These are phyloP conservation scores for Yamadazyma atmosphaerica DNA, from an alignment of 1,139 yeast species.

Conservation along the genomic window DNA sequence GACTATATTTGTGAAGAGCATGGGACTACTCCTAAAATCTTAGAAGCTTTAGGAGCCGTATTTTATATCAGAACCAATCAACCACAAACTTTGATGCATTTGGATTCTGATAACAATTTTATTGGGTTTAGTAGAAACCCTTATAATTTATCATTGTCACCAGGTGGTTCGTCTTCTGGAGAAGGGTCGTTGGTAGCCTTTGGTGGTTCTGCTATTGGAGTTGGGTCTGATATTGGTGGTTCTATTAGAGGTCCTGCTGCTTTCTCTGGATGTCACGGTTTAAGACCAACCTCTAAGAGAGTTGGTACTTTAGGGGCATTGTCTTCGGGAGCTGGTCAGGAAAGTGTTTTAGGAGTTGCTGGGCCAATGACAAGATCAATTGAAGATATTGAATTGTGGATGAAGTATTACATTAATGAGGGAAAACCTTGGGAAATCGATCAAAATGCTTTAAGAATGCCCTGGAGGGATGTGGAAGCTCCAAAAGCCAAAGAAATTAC, in stretches of 20 bases:
- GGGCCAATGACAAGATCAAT: constrained; percentile 66
- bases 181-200: constrained; percentile 70
- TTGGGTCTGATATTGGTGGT: constrained; percentile 82
- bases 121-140: constrained; percentile 43
- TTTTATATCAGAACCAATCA: constrained; percentile 50
- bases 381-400: constrained; percentile 63
- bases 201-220: constrained; percentile 65
- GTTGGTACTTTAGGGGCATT: constrained; percentile 51
- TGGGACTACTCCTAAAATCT: constrained; percentile 50
- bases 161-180: constrained; percentile 75
- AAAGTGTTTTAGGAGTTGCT: constrained; percentile 56
- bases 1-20: constrained; percentile 50
- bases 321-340: constrained; percentile 56
- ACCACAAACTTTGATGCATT: constrained; percentile 52
- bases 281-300: constrained; percentile 69
- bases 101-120: constrained; percentile 43
- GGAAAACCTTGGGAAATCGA: constrained; percentile 75
- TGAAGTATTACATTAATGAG: constrained; percentile 54
- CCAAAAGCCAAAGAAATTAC: constrained; percentile 43
- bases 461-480: constrained; percentile 57
- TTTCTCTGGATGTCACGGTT: constrained; percentile 63
- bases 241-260: constrained; percentile 78
- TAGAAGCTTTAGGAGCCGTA: constrained; percentile 67
- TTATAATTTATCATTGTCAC: constrained; percentile 37
- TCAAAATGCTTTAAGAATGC: constrained; percentile 52